Evolutionary conservation across 345 rosid genomes (phyloP).

Genomic region (Brassica rapa): DNA sequence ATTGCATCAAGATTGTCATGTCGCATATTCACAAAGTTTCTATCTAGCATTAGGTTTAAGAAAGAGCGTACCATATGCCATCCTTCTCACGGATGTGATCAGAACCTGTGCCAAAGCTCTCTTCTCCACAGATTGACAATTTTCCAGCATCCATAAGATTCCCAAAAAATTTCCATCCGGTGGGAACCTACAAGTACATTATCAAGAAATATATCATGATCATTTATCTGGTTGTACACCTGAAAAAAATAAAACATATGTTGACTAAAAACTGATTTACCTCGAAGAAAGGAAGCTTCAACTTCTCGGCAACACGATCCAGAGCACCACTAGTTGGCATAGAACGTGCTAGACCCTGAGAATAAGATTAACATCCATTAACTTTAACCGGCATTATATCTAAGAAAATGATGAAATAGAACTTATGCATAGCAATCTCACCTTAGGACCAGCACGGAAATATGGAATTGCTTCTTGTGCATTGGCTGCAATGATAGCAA

Average conservation of each 20-base stretch:
- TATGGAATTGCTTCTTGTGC: slow-evolving; percentile 86
- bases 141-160: slow-evolving; percentile 90
- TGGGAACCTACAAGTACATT: slow-evolving; percentile 61
- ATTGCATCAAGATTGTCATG: slow-evolving; percentile 1
- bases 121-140: slow-evolving; percentile 93
- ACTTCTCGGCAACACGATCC: slow-evolving; percentile 85
- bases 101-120: slow-evolving; percentile 97
- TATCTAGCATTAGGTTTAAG: background rate
- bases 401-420: background rate
- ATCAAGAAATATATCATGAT: slow-evolving; percentile 20
- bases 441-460: slow-evolving; percentile 78
- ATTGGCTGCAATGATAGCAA: slow-evolving; percentile 91
- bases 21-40: slow-evolving; percentile 2
- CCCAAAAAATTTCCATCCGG: slow-evolving; percentile 97
- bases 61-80: slow-evolving; percentile 77
- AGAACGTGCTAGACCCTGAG: slow-evolving; percentile 91
- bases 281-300: slow-evolving; percentile 87
- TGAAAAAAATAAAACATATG: background rate
- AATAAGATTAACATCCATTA: slow-evolving; percentile 20
- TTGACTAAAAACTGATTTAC: slow-evolving; percentile 41
- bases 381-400: background rate
- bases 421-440: slow-evolving; percentile 30
- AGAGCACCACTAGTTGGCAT: slow-evolving; percentile 99
- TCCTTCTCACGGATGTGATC: slow-evolving; percentile 97
- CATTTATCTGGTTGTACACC: background rate